Conservation (phyloP, 805 yeast species). For the Wickerhamiella kurtzmanii region DNA sequence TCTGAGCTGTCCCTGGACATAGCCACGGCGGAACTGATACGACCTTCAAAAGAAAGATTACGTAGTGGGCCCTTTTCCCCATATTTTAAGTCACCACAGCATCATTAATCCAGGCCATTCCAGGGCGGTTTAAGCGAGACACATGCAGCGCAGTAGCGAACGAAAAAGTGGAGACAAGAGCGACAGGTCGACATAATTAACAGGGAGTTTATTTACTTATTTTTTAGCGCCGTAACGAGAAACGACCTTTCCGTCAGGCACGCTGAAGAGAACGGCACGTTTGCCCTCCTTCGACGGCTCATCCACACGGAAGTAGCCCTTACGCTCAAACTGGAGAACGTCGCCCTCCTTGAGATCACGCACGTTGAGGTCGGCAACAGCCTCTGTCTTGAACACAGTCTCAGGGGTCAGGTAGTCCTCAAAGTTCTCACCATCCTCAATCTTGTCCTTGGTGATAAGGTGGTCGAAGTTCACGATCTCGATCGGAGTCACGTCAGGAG, state of each 20-base stretch:
- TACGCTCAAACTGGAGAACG: conserved; percentile 88
- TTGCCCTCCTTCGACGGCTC: conserved; percentile 38
- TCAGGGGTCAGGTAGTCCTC: conserved; percentile 81
- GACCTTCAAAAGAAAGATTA: not conserved
- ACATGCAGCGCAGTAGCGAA: too few relatives aligned
- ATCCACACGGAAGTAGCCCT: conserved; percentile 87
- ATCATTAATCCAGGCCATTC: too few relatives aligned
- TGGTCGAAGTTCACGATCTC: conserved; percentile 88
- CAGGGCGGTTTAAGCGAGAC: too few relatives aligned
- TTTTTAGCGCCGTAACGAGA: conserved; percentile 63
- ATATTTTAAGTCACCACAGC: too few relatives aligned
- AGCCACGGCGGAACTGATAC: not conserved
- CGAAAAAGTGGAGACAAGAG: too few relatives aligned
- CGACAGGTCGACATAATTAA: too few relatives aligned
- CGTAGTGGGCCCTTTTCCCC: too few relatives aligned
- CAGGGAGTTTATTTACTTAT: too few relatives aligned
- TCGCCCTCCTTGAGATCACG: conserved; percentile 70
- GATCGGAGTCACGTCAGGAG: conserved; percentile 55
- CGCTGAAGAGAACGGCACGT: conserved; percentile 71
- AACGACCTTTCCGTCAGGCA: conserved; percentile 87
- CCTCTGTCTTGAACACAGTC: conserved; percentile 71
- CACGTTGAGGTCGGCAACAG: conserved; percentile 69
- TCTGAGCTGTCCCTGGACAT: conserved; percentile 9
- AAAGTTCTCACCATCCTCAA: conserved; percentile 87
- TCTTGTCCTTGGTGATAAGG: conserved; percentile 83